phyloP scores from a whole-genome alignment of 2,329 filamentous ascomycete genomes.

The Emmonsiellopsis sp. region DNA sequence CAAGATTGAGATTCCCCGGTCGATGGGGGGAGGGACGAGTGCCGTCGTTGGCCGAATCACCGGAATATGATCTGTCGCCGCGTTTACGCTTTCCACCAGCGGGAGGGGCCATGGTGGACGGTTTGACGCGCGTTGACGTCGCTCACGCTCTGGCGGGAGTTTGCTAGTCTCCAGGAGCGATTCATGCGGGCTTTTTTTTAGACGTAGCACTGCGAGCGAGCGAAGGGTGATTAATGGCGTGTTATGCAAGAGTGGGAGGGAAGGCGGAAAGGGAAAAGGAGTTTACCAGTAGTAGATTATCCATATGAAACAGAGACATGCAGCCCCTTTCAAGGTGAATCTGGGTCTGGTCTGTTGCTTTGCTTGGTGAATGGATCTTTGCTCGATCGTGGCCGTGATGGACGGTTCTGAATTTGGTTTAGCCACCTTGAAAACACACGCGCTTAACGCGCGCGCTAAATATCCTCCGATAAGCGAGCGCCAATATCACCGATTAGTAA shows the following conservation, averaged over 20 bases:
- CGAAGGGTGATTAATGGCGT: not conserved
- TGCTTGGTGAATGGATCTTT: not conserved
- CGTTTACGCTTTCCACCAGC: slow-evolving; percentile 47
- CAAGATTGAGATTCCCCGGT: slow-evolving; percentile 40
- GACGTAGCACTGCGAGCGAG: not conserved
- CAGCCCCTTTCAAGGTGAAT: not conserved
- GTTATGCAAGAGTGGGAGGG: not conserved
- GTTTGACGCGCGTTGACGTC: slow-evolving; percentile 14
- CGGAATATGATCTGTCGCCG: slow-evolving; percentile 35
- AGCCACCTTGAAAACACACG: slow-evolving; percentile 1
- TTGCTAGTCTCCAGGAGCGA: slow-evolving; percentile 20
- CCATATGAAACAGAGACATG: not conserved
- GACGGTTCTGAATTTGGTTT: slow-evolving; percentile 6
- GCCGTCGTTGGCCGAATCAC: slow-evolving; percentile 30
- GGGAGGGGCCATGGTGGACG: slow-evolving; percentile 41
- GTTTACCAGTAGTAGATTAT: not conserved
- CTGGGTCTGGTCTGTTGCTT: not conserved
- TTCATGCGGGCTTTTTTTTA: slow-evolving; percentile 16
- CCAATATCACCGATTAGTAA: not conserved
- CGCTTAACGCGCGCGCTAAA: not conserved
- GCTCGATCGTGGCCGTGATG: not conserved
- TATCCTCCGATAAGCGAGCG: not conserved
- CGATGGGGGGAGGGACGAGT: slow-evolving; percentile 38
- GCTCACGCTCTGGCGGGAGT: slow-evolving; percentile 18
- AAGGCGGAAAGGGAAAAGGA: not conserved